These are phyloP conservation scores for Epithemia pelagica DNA, from an alignment of 108 stramenopile species.

Conservation along the genomic window DNA sequence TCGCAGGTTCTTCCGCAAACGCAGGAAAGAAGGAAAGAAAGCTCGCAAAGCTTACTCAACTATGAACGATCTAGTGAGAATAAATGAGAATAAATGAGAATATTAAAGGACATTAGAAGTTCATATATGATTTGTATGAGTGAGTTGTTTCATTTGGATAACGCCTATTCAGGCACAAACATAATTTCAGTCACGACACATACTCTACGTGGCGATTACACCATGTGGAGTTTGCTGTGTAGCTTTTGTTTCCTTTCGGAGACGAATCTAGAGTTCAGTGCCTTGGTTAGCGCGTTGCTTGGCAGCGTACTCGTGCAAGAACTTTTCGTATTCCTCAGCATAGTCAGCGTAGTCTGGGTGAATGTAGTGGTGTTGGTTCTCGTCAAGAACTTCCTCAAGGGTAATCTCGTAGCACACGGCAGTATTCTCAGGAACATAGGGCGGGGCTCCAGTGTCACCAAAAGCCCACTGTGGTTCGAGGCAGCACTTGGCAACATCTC, in stretches of 20 bases:
- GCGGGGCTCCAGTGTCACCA: background rate
- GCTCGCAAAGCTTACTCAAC: too few relatives aligned
- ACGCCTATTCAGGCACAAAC: too few relatives aligned
- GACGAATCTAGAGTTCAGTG: background rate
- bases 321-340: background rate
- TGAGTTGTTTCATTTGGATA: too few relatives aligned
- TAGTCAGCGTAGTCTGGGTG: background rate
- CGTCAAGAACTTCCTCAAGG: background rate
- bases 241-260: background rate
- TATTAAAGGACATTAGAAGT: too few relatives aligned
- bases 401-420: background rate
- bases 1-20: conserved; percentile 65
- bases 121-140: too few relatives aligned
- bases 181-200: too few relatives aligned
- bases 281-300: background rate
- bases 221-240: too few relatives aligned
- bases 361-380: background rate
- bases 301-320: background rate
- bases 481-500: background rate
- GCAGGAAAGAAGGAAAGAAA: conserved; percentile 10
- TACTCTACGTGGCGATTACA: too few relatives aligned
- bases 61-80: too few relatives aligned
- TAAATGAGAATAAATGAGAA: too few relatives aligned
- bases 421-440: background rate
- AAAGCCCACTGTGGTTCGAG: background rate